These are phyloP conservation scores for Suillus luteus DNA, from an alignment of 768 basidiomycete genomes.

Conservation along the genomic window DNA sequence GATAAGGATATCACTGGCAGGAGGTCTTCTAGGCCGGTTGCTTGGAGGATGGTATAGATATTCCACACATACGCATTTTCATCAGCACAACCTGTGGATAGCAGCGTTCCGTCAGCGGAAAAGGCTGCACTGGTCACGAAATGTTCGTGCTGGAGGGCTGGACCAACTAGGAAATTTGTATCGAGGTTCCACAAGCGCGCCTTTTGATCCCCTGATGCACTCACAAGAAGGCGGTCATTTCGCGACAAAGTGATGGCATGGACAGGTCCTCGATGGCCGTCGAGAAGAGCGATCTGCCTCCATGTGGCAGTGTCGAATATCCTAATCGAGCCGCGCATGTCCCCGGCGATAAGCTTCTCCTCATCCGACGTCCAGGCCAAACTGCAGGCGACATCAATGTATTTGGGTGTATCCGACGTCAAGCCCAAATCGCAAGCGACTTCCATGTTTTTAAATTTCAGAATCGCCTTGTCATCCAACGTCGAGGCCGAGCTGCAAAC, in stretches of 20 bases:
- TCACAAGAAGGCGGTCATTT: conserved; percentile 28
- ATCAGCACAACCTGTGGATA: not conserved
- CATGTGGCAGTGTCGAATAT: not conserved
- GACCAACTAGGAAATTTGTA: not conserved
- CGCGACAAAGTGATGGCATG: conserved; percentile 30
- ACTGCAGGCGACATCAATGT: not conserved
- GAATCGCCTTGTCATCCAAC: too few species aligned
- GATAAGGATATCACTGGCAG: not conserved
- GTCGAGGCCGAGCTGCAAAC: too few species aligned
- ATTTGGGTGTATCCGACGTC: not conserved
- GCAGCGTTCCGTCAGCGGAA: not conserved
- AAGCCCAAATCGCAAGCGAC: too few species aligned
- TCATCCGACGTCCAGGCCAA: not conserved
- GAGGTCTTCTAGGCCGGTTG: not conserved
- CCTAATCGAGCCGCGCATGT: not conserved
- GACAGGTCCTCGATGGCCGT: conserved; percentile 25
- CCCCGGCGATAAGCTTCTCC: not conserved
- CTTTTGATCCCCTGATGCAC: conserved; percentile 32
- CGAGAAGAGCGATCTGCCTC: conserved; percentile 11
- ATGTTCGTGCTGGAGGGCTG: not conserved
- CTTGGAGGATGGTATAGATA: not conserved
- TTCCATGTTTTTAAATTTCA: too few species aligned
- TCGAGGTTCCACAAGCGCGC: not conserved
- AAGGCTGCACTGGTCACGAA: not conserved
- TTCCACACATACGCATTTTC: not conserved